These are phyloP conservation scores for Parietaria judaica DNA, from an alignment of 306 rosid genomes.

Conservation along the genomic window DNA sequence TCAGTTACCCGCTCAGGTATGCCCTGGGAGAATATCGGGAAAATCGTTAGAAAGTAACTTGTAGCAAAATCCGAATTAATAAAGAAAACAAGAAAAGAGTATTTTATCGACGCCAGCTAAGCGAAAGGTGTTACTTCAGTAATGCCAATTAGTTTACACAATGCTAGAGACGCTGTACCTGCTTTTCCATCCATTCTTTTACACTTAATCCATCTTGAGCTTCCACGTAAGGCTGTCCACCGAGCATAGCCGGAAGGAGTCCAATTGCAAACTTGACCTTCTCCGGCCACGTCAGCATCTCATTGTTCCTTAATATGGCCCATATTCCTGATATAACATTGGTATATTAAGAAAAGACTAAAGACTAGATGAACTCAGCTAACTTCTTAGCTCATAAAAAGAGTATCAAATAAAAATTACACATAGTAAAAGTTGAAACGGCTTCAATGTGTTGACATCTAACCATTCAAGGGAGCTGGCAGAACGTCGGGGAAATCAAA, in stretches of 20 bases:
- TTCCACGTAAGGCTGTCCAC: slow-evolving; percentile 91
- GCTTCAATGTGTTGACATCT: slow-evolving; percentile 6
- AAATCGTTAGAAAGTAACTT: neutral
- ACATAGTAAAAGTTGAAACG: too few relatives aligned
- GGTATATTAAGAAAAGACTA: neutral
- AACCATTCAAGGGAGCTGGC: slow-evolving; percentile 91
- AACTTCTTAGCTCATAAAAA: neutral
- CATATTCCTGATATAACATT: slow-evolving; percentile 60
- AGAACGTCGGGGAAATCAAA: slow-evolving; percentile 81
- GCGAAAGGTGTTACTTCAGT: neutral
- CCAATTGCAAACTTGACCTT: slow-evolving; percentile 94
- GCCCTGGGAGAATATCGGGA: slow-evolving; percentile 46
- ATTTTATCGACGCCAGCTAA: too few relatives aligned
- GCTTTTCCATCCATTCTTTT: slow-evolving; percentile 90
- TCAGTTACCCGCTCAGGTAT: slow-evolving; percentile 86
- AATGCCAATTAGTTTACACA: neutral
- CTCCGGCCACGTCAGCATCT: slow-evolving; percentile 98
- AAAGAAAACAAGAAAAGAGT: neutral
- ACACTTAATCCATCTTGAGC: slow-evolving; percentile 86
- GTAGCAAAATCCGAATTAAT: too few relatives aligned
- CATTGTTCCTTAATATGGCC: slow-evolving; percentile 93
- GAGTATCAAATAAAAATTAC: neutral
- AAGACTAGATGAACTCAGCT: neutral
- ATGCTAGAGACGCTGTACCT: slow-evolving; percentile 32
- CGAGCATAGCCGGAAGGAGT: slow-evolving; percentile 90